Evolutionary conservation across 805 yeast species (phyloP).

Genomic region (Isabelozyma rhagii): DNA sequence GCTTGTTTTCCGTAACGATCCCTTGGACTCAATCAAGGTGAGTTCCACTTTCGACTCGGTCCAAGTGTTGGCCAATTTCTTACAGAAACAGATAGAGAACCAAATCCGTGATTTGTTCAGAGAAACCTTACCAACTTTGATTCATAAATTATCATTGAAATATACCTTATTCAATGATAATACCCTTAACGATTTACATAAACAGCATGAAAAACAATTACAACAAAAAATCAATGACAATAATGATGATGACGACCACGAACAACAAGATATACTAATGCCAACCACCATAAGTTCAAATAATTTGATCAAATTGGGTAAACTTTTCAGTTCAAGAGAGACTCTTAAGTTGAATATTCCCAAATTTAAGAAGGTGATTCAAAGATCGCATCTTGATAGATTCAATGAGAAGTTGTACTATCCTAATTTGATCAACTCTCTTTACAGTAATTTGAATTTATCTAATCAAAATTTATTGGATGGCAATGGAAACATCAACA

Average conservation of each 20-base stretch:
- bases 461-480: conserved; percentile 16
- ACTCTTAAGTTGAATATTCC: conserved; percentile 73
- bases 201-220: conserved; percentile 27
- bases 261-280: not conserved
- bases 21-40: conserved; percentile 77
- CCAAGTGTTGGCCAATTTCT: conserved; percentile 75
- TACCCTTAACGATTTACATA: conserved; percentile 30
- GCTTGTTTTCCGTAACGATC: conserved; percentile 84
- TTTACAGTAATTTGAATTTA: conserved; percentile 33
- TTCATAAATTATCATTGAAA: conserved; percentile 70
- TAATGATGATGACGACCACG: conserved; percentile 28
- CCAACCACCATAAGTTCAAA: conserved; percentile 44
- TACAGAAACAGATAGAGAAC: conserved; percentile 78
- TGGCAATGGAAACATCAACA: conserved; percentile 2
- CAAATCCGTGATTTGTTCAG: conserved; percentile 78
- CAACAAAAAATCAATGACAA: conserved; percentile 14
- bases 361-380: conserved; percentile 53
- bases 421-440: conserved; percentile 36
- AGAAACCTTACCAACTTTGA: conserved; percentile 77
- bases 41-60: conserved; percentile 85
- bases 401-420: conserved; percentile 31
- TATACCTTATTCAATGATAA: conserved; percentile 24
- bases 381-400: conserved; percentile 49
- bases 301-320: conserved; percentile 29
- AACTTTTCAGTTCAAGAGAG: conserved; percentile 68